Base-by-base conservation (phyloP, 2,329 filamentous ascomycete genomes). In the Penicillium paneum region DNA sequence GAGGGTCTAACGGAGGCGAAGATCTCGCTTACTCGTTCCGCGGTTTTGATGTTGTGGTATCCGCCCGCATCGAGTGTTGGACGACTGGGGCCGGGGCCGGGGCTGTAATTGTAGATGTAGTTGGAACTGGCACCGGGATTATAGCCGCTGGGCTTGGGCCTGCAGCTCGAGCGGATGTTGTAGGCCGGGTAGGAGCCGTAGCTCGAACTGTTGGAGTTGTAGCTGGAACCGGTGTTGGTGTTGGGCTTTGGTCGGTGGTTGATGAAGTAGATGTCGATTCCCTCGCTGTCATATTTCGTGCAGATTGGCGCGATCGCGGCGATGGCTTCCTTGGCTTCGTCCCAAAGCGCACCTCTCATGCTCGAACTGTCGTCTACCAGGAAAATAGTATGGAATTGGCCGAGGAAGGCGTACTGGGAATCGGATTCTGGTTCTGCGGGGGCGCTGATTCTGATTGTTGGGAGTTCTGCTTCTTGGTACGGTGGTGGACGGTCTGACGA, bases 281-380 rank as follows among this genome's bases (percentile, higher is more conserved):
- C 93, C 71, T 97, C 90, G 0, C 78, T 75, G 69, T 97, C 93
- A 71, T 89, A 86, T 4, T 78, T 71, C 1, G 90, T 89, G 74
- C 92, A 95, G 66, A 96, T 88, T 0, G 90, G 90, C 0, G 90
- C 83, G 66, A 97, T 91, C 44, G 84, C 79, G 31, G 81, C 75
- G 2, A 97, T 81, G 1, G 88, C 90, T 8, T 81, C 77, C 26
- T 81, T 76, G 0, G 90, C 89, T 71, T 97, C 89, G 12, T 76
- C 72, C 93, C 93, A 97, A 21, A 81, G 82, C n/a, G 76, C 68
- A 15, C 88, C 90, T 1, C 79, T 77, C 93, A 97, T 97, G 64
- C 88, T 92, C 5, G 85, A 84, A n/a, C 87, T 91, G 76, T 97
- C 93, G 69, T 97, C 93, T 67, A 97, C 90, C 1, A 97, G 75